These are phyloP conservation scores for Papilionanthe hybrid DNA, from an alignment of 116 monocot genomes.

Conservation along the genomic window DNA sequence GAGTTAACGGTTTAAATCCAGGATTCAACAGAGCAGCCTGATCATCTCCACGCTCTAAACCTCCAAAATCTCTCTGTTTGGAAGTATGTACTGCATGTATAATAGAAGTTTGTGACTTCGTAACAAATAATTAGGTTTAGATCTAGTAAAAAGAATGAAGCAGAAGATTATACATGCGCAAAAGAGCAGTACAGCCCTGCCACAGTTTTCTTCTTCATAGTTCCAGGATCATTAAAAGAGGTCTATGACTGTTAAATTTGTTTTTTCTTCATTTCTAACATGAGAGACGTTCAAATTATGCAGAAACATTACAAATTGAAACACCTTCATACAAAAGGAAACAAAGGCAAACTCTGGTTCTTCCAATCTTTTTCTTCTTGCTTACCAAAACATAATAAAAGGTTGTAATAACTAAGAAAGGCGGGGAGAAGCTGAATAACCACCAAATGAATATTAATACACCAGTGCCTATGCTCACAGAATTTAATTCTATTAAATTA, in stretches of 20 bases:
- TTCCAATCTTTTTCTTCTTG: background rate
- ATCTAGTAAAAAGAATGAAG: background rate
- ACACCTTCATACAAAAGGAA: background rate
- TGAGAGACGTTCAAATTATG: background rate
- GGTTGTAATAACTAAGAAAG: background rate
- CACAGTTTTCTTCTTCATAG: background rate
- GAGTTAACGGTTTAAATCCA: slow-evolving; percentile 65
- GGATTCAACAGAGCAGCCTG: slow-evolving; percentile 83
- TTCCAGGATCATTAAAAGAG: background rate
- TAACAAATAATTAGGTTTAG: background rate
- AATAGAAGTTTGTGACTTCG: background rate
- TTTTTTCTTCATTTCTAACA: background rate
- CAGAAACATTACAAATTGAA: background rate
- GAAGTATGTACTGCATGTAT: slow-evolving; percentile 64
- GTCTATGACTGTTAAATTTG: too few relatives aligned
- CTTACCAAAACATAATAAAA: background rate
- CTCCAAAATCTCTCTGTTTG: slow-evolving; percentile 95
- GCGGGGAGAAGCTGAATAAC: background rate
- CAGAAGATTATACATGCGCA: background rate
- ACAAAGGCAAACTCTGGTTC: background rate
- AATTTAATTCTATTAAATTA: background rate
- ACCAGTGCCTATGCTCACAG: background rate
- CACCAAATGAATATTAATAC: background rate
- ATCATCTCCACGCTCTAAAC: slow-evolving; percentile 88
- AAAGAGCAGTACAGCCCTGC: background rate